phyloP scores from a whole-genome alignment of 2,329 filamentous ascomycete genomes.

The Cytospora paraplurivora region DNA sequence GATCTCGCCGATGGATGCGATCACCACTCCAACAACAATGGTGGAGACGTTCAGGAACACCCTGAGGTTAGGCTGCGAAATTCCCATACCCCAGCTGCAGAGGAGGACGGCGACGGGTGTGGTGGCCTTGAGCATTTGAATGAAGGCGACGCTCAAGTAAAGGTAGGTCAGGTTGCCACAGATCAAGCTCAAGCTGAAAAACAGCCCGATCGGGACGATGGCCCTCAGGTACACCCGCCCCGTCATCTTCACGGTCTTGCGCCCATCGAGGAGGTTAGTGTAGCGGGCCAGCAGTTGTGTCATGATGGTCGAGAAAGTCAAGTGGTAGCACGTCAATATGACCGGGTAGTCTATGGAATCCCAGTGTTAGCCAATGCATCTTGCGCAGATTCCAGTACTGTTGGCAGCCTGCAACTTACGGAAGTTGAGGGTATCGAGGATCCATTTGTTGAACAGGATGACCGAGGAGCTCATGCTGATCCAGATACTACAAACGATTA shows the following conservation, averaged over 20 bases:
- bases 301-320: conserved; percentile 89
- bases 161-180: conserved; percentile 96
- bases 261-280: conserved; percentile 85
- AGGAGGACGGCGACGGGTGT: conserved; percentile 92
- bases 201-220: conserved; percentile 91
- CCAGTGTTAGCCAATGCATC: conserved; percentile 34
- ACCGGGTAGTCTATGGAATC: conserved; percentile 63
- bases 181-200: conserved; percentile 95
- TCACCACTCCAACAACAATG: conserved; percentile 92
- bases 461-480: conserved; percentile 90
- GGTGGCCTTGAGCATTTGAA: conserved; percentile 99
- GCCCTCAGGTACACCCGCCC: conserved; percentile 89
- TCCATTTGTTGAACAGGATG: conserved; percentile 99
- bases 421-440: conserved; percentile 83
- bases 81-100: conserved; percentile 83
- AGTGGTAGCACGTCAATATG: conserved; percentile 93
- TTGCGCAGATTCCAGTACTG: not conserved
- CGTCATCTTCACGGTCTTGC: conserved; percentile 97
- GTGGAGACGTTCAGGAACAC: conserved; percentile 90
- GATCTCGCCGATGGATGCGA: conserved; percentile 95
- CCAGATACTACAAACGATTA: conserved; percentile 68
- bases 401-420: conserved; percentile 54
- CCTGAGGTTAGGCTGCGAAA: conserved; percentile 80
- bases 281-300: conserved; percentile 91
- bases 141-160: conserved; percentile 93